Conservation (phyloP, 768 basidiomycete genomes). For the Nidula microcarpa region DNA sequence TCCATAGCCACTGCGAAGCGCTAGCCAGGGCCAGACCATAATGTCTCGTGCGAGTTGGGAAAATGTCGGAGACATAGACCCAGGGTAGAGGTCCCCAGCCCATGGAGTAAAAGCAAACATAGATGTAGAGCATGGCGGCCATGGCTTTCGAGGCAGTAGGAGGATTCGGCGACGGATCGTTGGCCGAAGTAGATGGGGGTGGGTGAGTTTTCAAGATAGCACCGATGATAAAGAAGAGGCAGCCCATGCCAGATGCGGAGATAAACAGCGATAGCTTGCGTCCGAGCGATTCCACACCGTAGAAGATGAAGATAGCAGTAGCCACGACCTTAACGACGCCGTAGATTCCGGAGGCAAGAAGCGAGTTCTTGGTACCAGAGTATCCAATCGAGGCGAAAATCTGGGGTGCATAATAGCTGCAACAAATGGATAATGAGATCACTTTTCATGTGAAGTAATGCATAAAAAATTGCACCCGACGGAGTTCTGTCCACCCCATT, state of each 20-base stretch:
- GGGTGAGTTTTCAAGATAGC: conserved; percentile 81
- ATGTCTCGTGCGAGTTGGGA: conserved; percentile 80
- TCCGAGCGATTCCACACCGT: conserved; percentile 64
- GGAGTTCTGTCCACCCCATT: conserved; percentile 84
- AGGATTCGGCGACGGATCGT: conserved; percentile 23
- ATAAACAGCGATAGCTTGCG: conserved; percentile 70
- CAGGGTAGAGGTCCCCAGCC: conserved; percentile 64
- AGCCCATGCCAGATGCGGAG: conserved; percentile 77
- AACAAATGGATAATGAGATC: background rate
- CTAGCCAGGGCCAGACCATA: conserved; percentile 76
- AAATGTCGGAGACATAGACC: conserved; percentile 81
- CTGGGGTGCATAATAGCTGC: conserved; percentile 68
- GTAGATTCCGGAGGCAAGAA: conserved; percentile 74
- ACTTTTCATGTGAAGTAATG: background rate
- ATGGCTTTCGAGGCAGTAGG: conserved; percentile 69
- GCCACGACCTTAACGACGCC: conserved; percentile 66
- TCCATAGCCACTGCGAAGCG: conserved; percentile 82
- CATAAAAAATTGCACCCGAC: conserved; percentile 43
- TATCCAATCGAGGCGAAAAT: conserved; percentile 75
- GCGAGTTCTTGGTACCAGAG: conserved; percentile 49
- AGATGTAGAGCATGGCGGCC: conserved; percentile 86
- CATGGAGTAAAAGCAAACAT: conserved; percentile 86
- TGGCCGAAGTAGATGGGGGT: conserved; percentile 28
- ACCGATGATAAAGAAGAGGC: conserved; percentile 79
- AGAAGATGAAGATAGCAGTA: conserved; percentile 62